Evolutionary conservation across 2,329 filamentous ascomycete genomes (phyloP).

Genomic region (Cercospora sp.): DNA sequence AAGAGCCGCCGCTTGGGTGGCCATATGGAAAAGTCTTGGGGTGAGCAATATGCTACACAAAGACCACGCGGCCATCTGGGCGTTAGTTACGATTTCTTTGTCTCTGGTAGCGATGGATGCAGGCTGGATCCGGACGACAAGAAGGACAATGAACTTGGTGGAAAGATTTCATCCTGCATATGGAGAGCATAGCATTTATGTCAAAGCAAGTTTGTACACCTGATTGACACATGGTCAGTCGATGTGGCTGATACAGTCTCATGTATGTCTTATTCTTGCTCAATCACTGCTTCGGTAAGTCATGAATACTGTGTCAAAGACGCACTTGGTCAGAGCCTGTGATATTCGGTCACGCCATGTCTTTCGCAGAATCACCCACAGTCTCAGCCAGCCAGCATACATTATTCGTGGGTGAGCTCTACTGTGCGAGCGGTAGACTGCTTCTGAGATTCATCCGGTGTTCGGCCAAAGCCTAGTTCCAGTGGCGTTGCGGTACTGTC

Average conservation of each 20-base stretch:
- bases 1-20: not conserved
- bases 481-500: not conserved
- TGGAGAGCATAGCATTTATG: not conserved
- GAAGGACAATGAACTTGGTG: not conserved
- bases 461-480: not conserved
- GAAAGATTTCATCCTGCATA: not conserved
- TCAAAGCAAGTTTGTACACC: not conserved
- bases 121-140: not conserved
- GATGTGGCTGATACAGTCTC: not conserved
- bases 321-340: not conserved
- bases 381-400: not conserved
- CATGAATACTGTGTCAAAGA: not conserved
- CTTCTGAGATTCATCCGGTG: not conserved
- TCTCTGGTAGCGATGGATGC: not conserved
- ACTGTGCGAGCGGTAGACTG: not conserved
- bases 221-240: not conserved
- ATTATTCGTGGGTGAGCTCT: not conserved
- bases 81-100: not conserved
- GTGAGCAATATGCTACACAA: not conserved
- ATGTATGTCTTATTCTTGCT: not conserved
- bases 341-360: not conserved
- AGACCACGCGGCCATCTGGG: not conserved
- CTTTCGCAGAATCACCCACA: not conserved
- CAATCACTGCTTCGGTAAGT: not conserved
- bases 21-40: not conserved